These are phyloP conservation scores for Blastobotrys muscicola DNA, from an alignment of 805 yeast species.

Conservation along the genomic window DNA sequence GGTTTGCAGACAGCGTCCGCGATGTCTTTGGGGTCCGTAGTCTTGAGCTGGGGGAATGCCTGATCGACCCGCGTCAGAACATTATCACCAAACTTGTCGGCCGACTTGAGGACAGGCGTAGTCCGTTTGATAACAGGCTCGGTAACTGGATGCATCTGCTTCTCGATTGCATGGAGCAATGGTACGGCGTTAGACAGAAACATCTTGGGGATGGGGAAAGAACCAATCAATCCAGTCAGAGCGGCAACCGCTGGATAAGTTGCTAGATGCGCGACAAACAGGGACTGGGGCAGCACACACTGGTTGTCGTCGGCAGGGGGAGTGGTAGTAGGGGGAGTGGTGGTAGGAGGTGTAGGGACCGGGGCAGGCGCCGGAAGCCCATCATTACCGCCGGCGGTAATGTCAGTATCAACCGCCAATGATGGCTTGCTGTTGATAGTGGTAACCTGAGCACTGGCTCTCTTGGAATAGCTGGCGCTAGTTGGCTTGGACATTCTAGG, in stretches of 20 bases:
- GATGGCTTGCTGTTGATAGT: too few relatives aligned
- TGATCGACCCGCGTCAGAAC: slow-evolving; percentile 50
- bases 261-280: slow-evolving; percentile 41
- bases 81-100: slow-evolving; percentile 47
- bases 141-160: slow-evolving; percentile 22
- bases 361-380: too few relatives aligned
- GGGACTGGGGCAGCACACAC: slow-evolving; percentile 16
- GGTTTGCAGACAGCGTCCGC: slow-evolving; percentile 31
- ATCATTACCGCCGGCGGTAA: too few relatives aligned
- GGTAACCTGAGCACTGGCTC: too few relatives aligned
- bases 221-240: slow-evolving; percentile 46
- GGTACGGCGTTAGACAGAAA: slow-evolving; percentile 57
- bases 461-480: too few relatives aligned
- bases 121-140: slow-evolving; percentile 31
- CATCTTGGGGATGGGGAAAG: slow-evolving; percentile 48
- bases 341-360: too few relatives aligned
- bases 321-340: too few relatives aligned
- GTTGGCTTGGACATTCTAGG: too few relatives aligned
- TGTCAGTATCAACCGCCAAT: too few relatives aligned
- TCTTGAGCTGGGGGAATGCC: slow-evolving; percentile 49
- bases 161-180: slow-evolving; percentile 35
- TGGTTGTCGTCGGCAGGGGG: too few relatives aligned
- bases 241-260: slow-evolving; percentile 50
- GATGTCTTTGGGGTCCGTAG: slow-evolving; percentile 46
- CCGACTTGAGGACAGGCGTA: slow-evolving; percentile 36